A percentile compares a stretch with the other conserved stretches of the same genome.
phyloP scores from a whole-genome alignment of 2,329 filamentous ascomycete species.

The Parafenestella ontariensis region DNA sequence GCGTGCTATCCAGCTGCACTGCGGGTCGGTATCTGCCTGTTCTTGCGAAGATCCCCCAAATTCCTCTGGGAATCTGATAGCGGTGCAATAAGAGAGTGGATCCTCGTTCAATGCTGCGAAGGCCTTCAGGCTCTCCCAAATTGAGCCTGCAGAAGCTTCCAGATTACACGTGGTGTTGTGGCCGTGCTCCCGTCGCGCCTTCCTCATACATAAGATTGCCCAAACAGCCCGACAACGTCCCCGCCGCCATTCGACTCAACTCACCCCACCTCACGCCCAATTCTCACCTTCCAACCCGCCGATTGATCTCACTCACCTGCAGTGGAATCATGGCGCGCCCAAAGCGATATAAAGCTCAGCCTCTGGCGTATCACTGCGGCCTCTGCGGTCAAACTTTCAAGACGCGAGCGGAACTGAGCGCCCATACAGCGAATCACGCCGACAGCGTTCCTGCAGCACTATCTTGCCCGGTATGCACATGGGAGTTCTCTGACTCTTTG shows the following conservation, averaged over 20 bases:
- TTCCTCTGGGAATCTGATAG: too few species aligned
- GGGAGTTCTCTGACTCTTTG: constrained; percentile 24
- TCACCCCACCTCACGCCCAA: neutral
- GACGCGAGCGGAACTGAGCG: constrained; percentile 14
- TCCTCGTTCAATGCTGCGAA: neutral
- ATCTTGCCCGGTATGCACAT: constrained; percentile 21
- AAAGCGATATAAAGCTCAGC: neutral
- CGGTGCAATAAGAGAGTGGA: too few species aligned
- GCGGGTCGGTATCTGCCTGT: too few species aligned
- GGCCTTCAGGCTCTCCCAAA: neutral
- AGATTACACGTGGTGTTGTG: neutral
- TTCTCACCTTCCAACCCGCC: neutral
- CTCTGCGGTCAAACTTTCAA: constrained; percentile 24
- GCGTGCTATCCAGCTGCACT: too few species aligned
- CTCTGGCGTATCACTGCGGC: constrained; percentile 17
- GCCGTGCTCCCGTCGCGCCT: neutral
- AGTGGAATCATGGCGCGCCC: neutral
- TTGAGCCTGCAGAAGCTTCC: neutral
- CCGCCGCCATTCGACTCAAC: neutral
- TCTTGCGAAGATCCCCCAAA: too few species aligned
- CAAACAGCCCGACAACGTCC: neutral
- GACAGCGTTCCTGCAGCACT: constrained; percentile 4
- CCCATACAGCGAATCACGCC: constrained; percentile 22
- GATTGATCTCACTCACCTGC: neutral
- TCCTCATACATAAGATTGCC: constrained; percentile 1